Conservation (phyloP, 2,329 filamentous ascomycete species). For the Elsinoe ampelina region DNA sequence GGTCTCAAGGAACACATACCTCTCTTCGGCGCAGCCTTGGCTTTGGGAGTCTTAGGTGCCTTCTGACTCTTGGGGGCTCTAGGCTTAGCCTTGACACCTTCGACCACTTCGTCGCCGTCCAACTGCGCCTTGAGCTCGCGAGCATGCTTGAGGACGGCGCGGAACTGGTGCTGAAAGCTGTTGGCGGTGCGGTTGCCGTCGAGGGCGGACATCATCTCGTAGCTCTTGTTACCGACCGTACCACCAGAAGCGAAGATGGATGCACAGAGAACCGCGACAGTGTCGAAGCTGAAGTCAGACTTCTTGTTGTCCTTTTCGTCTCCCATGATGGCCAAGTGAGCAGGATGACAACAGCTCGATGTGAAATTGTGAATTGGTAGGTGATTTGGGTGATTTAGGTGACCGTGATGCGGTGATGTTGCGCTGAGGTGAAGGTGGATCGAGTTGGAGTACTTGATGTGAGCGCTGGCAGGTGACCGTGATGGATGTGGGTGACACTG, state of each 20-base stretch:
- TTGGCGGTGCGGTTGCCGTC: constrained; percentile 19
- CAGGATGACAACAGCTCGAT: background rate
- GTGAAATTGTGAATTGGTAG: background rate
- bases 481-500: too few relatives aligned
- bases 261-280: constrained; percentile 19
- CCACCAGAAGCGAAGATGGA: constrained; percentile 18
- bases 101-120: background rate
- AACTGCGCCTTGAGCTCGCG: constrained; percentile 19
- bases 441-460: background rate
- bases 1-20: background rate
- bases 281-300: constrained; percentile 19
- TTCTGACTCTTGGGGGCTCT: background rate
- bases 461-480: too few relatives aligned
- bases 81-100: background rate
- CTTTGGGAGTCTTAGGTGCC: background rate
- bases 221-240: constrained; percentile 19
- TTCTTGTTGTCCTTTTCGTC: constrained; percentile 10
- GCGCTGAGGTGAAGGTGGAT: too few relatives aligned
- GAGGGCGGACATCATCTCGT: constrained; percentile 23
- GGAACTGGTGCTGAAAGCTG: constrained; percentile 24
- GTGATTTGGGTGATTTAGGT: too few relatives aligned
- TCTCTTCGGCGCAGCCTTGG: background rate
- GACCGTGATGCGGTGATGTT: too few relatives aligned
- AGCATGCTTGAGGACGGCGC: constrained; percentile 22
- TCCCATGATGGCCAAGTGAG: background rate